These are phyloP conservation scores for Berberis thunbergii DNA, from an alignment of 164 flowering plant genomes.

Conservation along the genomic window DNA sequence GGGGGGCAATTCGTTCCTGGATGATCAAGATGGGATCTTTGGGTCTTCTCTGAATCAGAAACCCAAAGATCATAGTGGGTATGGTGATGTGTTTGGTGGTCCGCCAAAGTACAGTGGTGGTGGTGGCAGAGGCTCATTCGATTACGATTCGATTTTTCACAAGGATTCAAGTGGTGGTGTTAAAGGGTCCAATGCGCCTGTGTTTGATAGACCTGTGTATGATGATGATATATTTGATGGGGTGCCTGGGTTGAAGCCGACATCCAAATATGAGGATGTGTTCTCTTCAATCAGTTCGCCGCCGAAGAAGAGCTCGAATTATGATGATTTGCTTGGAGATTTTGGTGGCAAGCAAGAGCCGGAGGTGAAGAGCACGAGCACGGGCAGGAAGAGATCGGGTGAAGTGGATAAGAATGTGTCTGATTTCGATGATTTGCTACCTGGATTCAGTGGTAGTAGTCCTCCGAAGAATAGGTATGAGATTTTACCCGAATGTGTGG, in stretches of 20 bases:
- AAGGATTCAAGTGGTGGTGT: constrained; percentile 11
- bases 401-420: constrained; percentile 17
- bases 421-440: constrained; percentile 48
- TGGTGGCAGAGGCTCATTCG: constrained; percentile 17
- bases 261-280: constrained; percentile 34
- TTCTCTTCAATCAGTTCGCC: constrained; percentile 34
- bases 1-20: constrained; percentile 15
- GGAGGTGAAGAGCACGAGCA: constrained; percentile 14
- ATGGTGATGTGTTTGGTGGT: constrained; percentile 44
- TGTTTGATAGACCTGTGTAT: constrained; percentile 45
- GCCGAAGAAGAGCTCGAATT: constrained; percentile 15
- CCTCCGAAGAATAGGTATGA: constrained; percentile 30
- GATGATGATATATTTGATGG: constrained; percentile 63
- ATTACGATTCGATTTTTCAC: constrained; percentile 43
- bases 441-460: constrained; percentile 40
- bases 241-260: constrained; percentile 45
- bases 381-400: constrained; percentile 7
- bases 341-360: constrained; percentile 27
- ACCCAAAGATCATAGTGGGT: constrained; percentile 14
- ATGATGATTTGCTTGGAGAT: constrained; percentile 52
- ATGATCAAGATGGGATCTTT: constrained; percentile 30
- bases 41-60: constrained; percentile 13
- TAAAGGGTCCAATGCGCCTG: neutral
- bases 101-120: constrained; percentile 24
- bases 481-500: neutral